Base-by-base conservation (phyloP, 306 rosid species). In the Hylodesmum podocarpum region DNA sequence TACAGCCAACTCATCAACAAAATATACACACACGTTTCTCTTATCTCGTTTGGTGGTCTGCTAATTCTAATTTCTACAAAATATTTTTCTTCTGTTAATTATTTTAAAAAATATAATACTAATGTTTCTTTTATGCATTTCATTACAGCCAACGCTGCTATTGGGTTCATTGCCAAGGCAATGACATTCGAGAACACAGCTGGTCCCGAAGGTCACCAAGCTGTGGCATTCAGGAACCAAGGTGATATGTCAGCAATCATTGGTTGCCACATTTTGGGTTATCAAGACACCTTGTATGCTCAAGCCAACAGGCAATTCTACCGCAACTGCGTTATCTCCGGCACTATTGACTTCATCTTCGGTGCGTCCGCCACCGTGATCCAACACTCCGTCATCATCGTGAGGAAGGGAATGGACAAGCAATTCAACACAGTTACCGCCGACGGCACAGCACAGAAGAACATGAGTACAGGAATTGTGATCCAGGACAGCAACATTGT, bases 111-210 rank as follows among this genome's bases (percentile, higher is more conserved):
- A n/a, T n/a, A n/a, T n/a, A n/a, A n/a, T n/a, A n/a, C n/a, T n/a
- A n/a, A n/a, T n/a, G n/a, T n/a, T n/a, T n/a, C n/a, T n/a, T n/a
- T n/a, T n/a, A n/a, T n/a, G n/a, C n/a, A n/a, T n/a, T n/a, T n/a
- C n/a, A n/a, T n/a, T 68, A 53, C 74, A 81, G 85, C 80, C 75
- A 73, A 72, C 5, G 1, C 55, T 0, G 96, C 89, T n/a, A 0
- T 2, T 0, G 85, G 90, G 2, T 93, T 93, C 85, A 66, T 90
- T 0, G 84, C 65, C 28, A 84, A 84, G 83, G 41, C 72, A 2
- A 89, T 93, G 86, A 86, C 84, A 66, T 84, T 93, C 68, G 58
- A 36, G 19, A 93, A 93, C 94, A 89, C 89, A 0, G 97, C 97
- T 0, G 97, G 97, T 1, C 66, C 96, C 0, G 36, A 25, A 1